A percentile compares a stretch with the other conserved stretches of the same genome.
Evolutionary conservation across 1,139 yeast genomes (phyloP).

Genomic region (Sugiyamaella castrensis): DNA sequence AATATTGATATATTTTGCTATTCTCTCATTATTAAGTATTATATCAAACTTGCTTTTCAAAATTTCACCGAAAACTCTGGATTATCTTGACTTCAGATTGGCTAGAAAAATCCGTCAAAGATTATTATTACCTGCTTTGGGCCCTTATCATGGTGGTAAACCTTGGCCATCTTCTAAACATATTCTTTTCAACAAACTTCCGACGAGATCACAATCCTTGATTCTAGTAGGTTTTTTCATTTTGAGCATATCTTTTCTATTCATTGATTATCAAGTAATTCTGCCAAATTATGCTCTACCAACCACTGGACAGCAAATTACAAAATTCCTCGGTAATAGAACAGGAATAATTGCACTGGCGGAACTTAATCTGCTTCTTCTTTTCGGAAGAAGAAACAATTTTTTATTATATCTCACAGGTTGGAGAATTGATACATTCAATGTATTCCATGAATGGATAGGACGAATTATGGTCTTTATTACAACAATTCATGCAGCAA

Average conservation of each 20-base stretch:
- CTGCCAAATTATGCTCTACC: conserved; percentile 35
- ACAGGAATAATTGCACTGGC: conserved; percentile 51
- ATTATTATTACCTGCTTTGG: conserved; percentile 19
- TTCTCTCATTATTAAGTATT: conserved; percentile 24
- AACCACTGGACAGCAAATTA: conserved; percentile 27
- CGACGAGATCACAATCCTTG: conserved; percentile 57
- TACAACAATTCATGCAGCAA: conserved; percentile 37
- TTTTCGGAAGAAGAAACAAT: conserved; percentile 68
- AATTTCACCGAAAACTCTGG: conserved; percentile 11
- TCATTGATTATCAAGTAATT: conserved; percentile 41
- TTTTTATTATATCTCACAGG: conserved; percentile 61
- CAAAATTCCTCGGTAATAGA: conserved; percentile 58
- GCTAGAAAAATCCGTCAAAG: conserved; percentile 20
- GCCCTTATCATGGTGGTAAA: conserved; percentile 42
- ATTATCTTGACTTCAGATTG: conserved; percentile 15
- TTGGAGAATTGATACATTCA: conserved; percentile 60
- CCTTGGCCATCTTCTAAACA: conserved; percentile 56
- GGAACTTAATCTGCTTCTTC: conserved; percentile 50
- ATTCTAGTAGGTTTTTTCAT: conserved; percentile 46
- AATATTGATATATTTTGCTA: conserved; percentile 32
- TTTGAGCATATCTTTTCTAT: conserved; percentile 42
- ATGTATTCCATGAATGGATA: conserved; percentile 64
- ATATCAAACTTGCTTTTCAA: conserved; percentile 14
- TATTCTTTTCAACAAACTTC: conserved; percentile 45
- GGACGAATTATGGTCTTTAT: conserved; percentile 53